These are phyloP conservation scores for Trifolium repens DNA, from an alignment of 306 rosid species.

Conservation along the genomic window DNA sequence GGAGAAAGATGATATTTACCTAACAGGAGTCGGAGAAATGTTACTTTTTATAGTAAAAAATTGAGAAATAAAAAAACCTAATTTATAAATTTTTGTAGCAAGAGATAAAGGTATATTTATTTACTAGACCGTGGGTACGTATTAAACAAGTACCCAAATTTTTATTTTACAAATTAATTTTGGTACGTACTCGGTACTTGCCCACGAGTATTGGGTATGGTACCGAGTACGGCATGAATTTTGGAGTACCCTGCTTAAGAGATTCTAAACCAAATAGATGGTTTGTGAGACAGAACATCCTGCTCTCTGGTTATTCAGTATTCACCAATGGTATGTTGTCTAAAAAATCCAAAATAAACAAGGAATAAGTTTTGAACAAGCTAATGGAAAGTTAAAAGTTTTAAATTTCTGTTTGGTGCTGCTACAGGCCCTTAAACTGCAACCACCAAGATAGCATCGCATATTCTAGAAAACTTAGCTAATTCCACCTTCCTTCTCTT, in stretches of 20 bases:
- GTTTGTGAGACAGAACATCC: conserved; percentile 24
- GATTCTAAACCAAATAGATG: conserved; percentile 14
- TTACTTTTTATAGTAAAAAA: neutral
- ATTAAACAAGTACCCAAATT: neutral
- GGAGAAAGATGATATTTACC: too few species aligned
- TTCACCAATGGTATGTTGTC: conserved; percentile 14
- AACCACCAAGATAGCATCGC: conserved; percentile 14
- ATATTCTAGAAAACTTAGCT: conserved; percentile 20
- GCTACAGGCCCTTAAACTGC: conserved; percentile 6
- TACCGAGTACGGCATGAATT: neutral
- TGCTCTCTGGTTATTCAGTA: conserved; percentile 29
- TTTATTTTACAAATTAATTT: neutral
- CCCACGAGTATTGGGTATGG: neutral
- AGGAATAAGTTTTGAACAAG: conserved; percentile 27
- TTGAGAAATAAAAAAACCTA: neutral
- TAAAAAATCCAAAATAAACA: conserved; percentile 35
- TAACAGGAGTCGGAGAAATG: neutral
- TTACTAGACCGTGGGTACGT: too few species aligned
- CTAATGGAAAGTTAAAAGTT: conserved; percentile 22
- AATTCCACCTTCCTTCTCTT: conserved; percentile 25
- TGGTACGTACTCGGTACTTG: neutral
- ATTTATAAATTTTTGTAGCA: too few species aligned
- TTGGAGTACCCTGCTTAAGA: neutral
- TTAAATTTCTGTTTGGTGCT: neutral
- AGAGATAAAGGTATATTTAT: too few species aligned